Conservation (phyloP, 176 grass and related monocot genomes). For the Saccharum officinarum region DNA sequence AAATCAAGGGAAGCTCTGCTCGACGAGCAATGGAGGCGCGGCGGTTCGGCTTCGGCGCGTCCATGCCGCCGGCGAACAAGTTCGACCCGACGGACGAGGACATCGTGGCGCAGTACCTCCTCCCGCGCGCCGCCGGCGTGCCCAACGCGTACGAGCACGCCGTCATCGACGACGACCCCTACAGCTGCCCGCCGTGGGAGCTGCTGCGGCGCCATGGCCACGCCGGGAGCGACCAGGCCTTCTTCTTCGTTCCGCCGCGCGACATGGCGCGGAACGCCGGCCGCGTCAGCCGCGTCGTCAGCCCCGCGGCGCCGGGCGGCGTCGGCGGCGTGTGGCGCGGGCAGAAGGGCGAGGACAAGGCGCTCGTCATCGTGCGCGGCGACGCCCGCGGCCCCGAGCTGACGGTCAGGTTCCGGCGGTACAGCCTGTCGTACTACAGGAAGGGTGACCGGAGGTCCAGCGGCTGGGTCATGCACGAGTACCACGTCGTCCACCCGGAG, state of each 20-base stretch:
- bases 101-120: conserved; percentile 24
- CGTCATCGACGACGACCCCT: conserved; percentile 1
- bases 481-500: background rate
- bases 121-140: conserved; percentile 5
- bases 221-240: background rate
- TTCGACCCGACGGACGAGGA: conserved; percentile 32
- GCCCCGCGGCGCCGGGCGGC: background rate
- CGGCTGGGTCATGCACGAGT: conserved; percentile 31
- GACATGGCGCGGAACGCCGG: background rate
- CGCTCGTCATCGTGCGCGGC: background rate
- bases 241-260: background rate
- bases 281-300: background rate
- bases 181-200: conserved; percentile 19
- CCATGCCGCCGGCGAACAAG: background rate
- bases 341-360: background rate
- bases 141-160: background rate
- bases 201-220: background rate
- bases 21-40: conserved; percentile 5
- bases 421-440: too few species aligned
- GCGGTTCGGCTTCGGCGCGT: conserved; percentile 3
- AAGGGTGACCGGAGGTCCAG: too few species aligned
- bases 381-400: too few species aligned
- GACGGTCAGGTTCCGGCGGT: too few species aligned
- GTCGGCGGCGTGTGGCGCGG: background rate
- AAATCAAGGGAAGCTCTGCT: background rate